Percentiles rank a stretch among this genome's conserved stretches.
These are phyloP conservation scores for Hemileccinum impolitum DNA, from an alignment of 768 basidiomycete species.

Conservation along the genomic window DNA sequence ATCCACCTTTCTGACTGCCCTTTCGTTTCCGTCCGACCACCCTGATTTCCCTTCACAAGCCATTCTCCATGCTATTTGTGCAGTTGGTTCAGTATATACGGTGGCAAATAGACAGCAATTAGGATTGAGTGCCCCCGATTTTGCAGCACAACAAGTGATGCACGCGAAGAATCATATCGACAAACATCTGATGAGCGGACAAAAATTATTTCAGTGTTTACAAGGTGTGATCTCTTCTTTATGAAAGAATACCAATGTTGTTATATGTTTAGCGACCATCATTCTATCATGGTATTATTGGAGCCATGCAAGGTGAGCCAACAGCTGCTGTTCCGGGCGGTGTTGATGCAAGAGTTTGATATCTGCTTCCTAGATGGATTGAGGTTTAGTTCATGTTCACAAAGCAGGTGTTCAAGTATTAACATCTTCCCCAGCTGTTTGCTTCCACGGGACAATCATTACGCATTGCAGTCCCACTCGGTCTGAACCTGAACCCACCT, in stretches of 20 bases:
- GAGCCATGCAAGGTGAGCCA: constrained; percentile 62
- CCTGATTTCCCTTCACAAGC: constrained; percentile 69
- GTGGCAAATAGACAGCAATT: constrained; percentile 40
- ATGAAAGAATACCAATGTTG: background rate
- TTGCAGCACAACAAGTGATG: constrained; percentile 63
- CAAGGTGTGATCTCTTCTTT: constrained; percentile 46
- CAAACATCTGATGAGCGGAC: constrained; percentile 45
- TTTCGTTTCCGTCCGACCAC: constrained; percentile 63
- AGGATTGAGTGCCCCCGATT: constrained; percentile 29
- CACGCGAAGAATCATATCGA: constrained; percentile 51
- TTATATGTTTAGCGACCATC: constrained; percentile 45
- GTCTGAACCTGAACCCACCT: constrained; percentile 63
- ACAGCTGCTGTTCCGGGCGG: background rate
- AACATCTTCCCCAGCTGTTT: constrained; percentile 47
- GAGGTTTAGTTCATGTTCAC: constrained; percentile 44
- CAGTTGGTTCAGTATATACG: constrained; percentile 72
- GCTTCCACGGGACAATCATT: constrained; percentile 53
- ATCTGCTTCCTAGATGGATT: constrained; percentile 52
- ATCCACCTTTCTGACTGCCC: constrained; percentile 58
- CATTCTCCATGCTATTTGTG: constrained; percentile 85
- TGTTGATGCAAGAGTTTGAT: background rate
- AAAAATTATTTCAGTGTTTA: constrained; percentile 53
- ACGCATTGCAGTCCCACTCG: constrained; percentile 60
- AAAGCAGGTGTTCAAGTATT: background rate
- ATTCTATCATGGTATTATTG: constrained; percentile 73